Evolutionary conservation across 2,329 filamentous ascomycete genomes (phyloP).

Genomic region (Lizonia empirigonia): DNA sequence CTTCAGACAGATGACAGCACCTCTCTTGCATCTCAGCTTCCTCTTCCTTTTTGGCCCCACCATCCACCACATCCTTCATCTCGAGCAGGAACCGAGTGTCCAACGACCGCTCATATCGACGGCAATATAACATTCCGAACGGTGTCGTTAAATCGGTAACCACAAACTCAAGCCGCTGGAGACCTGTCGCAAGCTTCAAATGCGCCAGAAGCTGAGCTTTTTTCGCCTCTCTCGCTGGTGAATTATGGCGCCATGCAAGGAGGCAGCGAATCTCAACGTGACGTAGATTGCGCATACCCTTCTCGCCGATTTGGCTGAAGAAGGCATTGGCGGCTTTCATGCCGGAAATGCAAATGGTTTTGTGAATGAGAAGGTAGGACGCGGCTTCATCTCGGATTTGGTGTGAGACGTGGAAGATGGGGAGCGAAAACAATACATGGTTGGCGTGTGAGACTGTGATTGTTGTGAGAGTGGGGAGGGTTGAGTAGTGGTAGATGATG

Average conservation of each 20-base stretch:
- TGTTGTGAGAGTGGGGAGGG: constrained; percentile 4
- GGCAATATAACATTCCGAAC: neutral
- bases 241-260: neutral
- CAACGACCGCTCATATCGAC: neutral
- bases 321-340: constrained; percentile 1
- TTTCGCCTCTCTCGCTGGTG: neutral
- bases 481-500: constrained; percentile 13
- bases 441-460: constrained; percentile 1
- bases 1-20: too few relatives aligned
- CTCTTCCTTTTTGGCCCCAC: too few relatives aligned
- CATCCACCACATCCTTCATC: neutral
- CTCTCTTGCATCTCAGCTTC: too few relatives aligned
- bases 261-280: neutral
- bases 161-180: neutral
- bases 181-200: neutral
- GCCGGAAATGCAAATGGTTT: constrained; percentile 2
- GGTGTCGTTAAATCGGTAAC: too few relatives aligned
- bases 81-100: neutral
- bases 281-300: neutral
- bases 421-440: constrained; percentile 2
- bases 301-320: neutral
- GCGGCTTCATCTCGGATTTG: constrained; percentile 24
- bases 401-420: constrained; percentile 21
- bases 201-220: neutral
- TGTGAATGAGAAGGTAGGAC: constrained; percentile 18